Base-by-base conservation (phyloP, 345 rosid genomes). In the Brassica incana region DNA sequence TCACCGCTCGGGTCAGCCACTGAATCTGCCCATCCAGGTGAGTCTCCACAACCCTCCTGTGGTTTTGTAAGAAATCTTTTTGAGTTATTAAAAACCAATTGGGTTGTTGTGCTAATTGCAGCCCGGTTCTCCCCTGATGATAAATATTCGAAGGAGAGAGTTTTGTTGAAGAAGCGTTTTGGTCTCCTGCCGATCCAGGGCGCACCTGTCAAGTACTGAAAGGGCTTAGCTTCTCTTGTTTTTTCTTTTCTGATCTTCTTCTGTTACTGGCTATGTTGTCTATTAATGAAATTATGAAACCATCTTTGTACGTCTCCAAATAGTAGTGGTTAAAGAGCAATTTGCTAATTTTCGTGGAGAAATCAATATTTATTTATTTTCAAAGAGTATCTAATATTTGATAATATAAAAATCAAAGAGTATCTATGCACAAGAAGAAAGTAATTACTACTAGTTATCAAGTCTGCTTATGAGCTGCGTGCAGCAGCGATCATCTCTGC, bases 81-180 rank as follows among this genome's bases (percentile, higher is more conserved):
- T 33, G 36, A 33, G 36, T 33, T 33, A 6, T 33, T 40, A 40
- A 40, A 33, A 40, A 40, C 4, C 50, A 43, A 9, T 43, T 43
- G 4, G 14, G 14, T 43, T 43, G n/a, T 43, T 43, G 43, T 58
- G 60, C 1, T 30, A 43, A 32, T 68, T 65, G 86, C 88, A 91
- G 98, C 97, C 30, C 91, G 97, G 35, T 93, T 93, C 86, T 91
- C 95, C 6, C 98, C 97, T 0, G 98, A 93, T 69, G 98, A 91
- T 87, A 90, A 93, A 74, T 93, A 83, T 77, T 88, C 95, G 0
- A 88, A 90, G 84, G 88, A 91, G 75, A 93, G 97, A 88, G 87
- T 90, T 68, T 80, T 85, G 62, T 79, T 91, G 75, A 93, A 93
- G 88, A 93, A 88, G 84, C 87, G 97, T 3, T 93, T 91, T 27